Conservation (phyloP, 805 yeast genomes). For the Zygoascus biomembranicola region DNA sequence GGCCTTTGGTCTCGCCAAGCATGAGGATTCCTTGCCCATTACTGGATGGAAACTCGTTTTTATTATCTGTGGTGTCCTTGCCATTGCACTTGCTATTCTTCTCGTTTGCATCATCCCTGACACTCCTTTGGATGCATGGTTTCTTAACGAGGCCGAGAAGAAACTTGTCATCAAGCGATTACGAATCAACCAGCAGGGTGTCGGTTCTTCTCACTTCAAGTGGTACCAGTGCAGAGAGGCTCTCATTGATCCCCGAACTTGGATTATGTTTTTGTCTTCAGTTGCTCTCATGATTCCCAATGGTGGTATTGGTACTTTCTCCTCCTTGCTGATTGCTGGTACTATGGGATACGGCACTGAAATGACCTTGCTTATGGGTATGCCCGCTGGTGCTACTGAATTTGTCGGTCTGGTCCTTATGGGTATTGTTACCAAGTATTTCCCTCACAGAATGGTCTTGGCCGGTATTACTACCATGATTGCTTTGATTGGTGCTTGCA, state of each 20-base stretch:
- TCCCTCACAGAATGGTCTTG: neutral
- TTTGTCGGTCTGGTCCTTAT: neutral
- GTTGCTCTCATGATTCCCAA: conserved; percentile 37
- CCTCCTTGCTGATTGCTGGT: conserved; percentile 15
- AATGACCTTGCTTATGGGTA: conserved; percentile 34
- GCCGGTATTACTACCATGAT: neutral
- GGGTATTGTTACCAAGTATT: conserved; percentile 5
- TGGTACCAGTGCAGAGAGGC: conserved; percentile 38
- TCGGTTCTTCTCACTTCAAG: conserved; percentile 34
- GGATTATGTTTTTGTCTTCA: conserved; percentile 24
- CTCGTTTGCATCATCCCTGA: conserved; percentile 37
- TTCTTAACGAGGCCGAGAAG: conserved; percentile 21
- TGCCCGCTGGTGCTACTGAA: conserved; percentile 32
- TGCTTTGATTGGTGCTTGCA: conserved; percentile 5
- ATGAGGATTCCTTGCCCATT: conserved; percentile 25
- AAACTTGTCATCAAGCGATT: conserved; percentile 31
- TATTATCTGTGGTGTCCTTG: conserved; percentile 48
- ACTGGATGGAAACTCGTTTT: conserved; percentile 46
- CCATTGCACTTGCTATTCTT: conserved; percentile 32
- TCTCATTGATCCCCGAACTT: conserved; percentile 34
- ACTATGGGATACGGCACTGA: conserved; percentile 17
- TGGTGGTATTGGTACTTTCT: conserved; percentile 39
- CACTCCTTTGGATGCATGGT: conserved; percentile 35
- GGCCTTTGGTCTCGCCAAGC: conserved; percentile 36
- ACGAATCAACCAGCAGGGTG: conserved; percentile 37